phyloP scores from a whole-genome alignment of 805 yeast genomes.

The Nakazawaea sp. region DNA sequence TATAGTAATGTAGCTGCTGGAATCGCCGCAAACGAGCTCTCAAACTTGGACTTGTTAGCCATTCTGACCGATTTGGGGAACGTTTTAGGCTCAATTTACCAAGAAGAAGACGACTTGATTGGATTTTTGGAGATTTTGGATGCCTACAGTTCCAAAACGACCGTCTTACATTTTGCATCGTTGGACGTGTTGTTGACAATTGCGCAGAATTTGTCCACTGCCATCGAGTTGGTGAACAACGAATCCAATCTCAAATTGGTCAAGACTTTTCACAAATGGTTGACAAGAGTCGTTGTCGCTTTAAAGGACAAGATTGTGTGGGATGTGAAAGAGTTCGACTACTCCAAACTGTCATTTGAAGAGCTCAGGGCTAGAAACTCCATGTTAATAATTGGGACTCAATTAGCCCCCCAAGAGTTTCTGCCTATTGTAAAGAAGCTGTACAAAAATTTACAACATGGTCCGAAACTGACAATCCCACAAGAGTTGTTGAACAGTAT shows the following conservation, averaged over 20 bases:
- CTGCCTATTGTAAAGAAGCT: conserved; percentile 29
- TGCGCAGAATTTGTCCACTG: conserved; percentile 26
- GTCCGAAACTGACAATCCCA: conserved; percentile 47
- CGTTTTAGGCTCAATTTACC: conserved; percentile 26
- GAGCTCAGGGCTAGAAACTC: conserved; percentile 40
- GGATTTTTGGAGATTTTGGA: conserved; percentile 27
- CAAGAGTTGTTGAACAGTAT: conserved; percentile 38
- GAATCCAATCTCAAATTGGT: conserved; percentile 2
- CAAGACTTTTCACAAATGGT: conserved; percentile 5
- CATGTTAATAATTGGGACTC: conserved; percentile 32
- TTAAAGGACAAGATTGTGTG: conserved; percentile 28
- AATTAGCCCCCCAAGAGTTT: conserved; percentile 18
- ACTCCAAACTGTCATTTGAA: conserved; percentile 16
- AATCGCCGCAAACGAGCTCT: conserved; percentile 16
- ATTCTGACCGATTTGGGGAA: conserved; percentile 33
- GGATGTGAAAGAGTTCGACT: conserved; percentile 22
- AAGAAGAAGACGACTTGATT: conserved; percentile 21
- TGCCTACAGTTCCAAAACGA: conserved; percentile 17
- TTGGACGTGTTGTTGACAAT: conserved; percentile 28
- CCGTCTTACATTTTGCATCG: conserved; percentile 24
- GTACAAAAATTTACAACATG: conserved; percentile 45
- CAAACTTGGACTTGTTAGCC: conserved; percentile 26
- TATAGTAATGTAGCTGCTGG: conserved; percentile 19
- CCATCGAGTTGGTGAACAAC: conserved; percentile 15
- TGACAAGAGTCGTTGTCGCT: conserved; percentile 3